Conservation (phyloP, 108 stramenopile genomes). For the Ochromonas danica region DNA sequence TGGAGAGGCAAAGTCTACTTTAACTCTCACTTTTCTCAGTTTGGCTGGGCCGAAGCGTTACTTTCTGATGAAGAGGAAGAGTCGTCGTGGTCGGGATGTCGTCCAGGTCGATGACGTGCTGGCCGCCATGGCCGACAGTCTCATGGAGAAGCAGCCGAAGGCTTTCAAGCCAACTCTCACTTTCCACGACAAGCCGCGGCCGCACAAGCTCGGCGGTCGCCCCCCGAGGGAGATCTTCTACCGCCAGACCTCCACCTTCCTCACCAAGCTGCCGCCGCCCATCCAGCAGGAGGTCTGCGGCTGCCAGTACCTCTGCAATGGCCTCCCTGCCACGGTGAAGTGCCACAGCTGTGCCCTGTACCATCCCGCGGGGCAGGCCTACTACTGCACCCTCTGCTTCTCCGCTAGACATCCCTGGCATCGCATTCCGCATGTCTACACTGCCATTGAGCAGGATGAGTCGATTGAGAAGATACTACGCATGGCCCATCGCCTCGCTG, state of each 20-base stretch:
- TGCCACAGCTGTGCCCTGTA: conserved; percentile 6
- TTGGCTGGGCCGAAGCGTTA: too few species aligned
- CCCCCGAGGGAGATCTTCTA: conserved; percentile 9
- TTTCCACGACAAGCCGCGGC: not conserved
- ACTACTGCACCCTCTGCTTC: not conserved
- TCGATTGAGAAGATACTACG: conserved; percentile 1
- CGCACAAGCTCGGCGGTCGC: not conserved
- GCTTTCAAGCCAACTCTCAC: not conserved
- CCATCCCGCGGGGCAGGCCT: not conserved
- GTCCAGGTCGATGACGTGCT: conserved; percentile 3
- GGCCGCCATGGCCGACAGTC: not conserved
- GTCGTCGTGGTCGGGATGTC: too few species aligned
- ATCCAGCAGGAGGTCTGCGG: not conserved
- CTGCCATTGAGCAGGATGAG: not conserved
- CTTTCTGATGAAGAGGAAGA: too few species aligned
- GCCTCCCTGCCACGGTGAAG: not conserved
- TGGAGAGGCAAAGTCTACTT: too few species aligned
- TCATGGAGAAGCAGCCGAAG: not conserved
- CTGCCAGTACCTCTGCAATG: not conserved
- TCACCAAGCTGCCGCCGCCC: conserved; percentile 9
- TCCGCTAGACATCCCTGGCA: conserved; percentile 3
- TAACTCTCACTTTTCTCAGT: too few species aligned
- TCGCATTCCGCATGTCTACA: conserved; percentile 12
- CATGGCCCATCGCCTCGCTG: not conserved
- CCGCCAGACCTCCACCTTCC: not conserved